Evolutionary conservation across 2,329 filamentous ascomycete species (phyloP).

Genomic region (Davidsoniella neocaledoniae): DNA sequence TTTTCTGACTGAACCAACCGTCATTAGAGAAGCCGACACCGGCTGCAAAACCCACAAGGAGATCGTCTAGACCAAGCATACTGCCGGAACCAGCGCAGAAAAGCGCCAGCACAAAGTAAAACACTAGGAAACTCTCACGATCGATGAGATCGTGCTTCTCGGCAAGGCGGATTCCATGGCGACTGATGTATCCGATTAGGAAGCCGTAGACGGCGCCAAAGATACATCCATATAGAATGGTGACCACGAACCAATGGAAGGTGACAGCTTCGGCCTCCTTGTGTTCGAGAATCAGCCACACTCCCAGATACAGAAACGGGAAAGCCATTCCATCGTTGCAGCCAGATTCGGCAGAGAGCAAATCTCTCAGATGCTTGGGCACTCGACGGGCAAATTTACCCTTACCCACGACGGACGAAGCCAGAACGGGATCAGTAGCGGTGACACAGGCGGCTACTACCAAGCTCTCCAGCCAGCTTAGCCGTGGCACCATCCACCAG

Average conservation of each 20-base stretch:
- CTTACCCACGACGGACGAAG: conserved; percentile 95
- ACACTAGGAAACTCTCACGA: conserved; percentile 91
- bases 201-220: conserved; percentile 87
- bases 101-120: conserved; percentile 92
- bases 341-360: conserved; percentile 89
- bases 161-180: conserved; percentile 76
- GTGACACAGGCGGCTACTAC: conserved; percentile 85
- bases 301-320: conserved; percentile 82
- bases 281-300: conserved; percentile 77
- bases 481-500: conserved; percentile 68
- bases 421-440: conserved; percentile 89
- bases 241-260: conserved; percentile 77
- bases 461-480: conserved; percentile 82
- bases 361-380: conserved; percentile 88
- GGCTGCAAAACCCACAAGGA: conserved; percentile 84
- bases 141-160: conserved; percentile 79
- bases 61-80: conserved; percentile 78
- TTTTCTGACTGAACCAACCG: conserved; percentile 97
- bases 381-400: conserved; percentile 97
- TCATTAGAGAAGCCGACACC: conserved; percentile 99
- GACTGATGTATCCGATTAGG: conserved; percentile 69
- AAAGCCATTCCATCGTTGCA: conserved; percentile 99
- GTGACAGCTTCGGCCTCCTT: conserved; percentile 51
- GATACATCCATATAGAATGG: conserved; percentile 87
- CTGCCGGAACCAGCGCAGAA: conserved; percentile 92